Conservation (phyloP, 1,284 basidiomycete genomes). For the Tylopilus orsonianus region DNA sequence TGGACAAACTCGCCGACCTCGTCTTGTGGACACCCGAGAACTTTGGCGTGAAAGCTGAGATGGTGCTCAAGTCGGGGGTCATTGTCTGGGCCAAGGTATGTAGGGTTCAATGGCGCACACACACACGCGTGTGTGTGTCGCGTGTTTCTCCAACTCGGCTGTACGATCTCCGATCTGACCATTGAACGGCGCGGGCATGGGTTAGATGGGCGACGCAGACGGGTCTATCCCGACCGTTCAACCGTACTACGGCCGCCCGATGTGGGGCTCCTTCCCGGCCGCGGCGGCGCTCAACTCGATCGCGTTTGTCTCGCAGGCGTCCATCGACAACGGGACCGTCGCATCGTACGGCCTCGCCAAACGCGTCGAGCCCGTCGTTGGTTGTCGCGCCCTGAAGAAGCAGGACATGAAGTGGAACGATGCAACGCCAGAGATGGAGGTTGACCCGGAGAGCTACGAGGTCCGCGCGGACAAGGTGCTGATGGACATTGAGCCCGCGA, state of each 20-base stretch:
- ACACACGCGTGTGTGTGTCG: too few species aligned
- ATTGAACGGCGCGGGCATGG: background rate
- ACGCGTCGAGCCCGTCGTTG: conserved; percentile 71
- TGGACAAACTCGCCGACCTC: conserved; percentile 88
- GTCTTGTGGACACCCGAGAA: conserved; percentile 93
- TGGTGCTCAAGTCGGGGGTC: conserved; percentile 93
- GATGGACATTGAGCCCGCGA: conserved; percentile 78
- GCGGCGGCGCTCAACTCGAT: conserved; percentile 82
- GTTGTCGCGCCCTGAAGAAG: conserved; percentile 79
- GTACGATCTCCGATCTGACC: background rate
- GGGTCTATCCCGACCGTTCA: conserved; percentile 93
- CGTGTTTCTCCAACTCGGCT: too few species aligned
- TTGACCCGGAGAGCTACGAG: conserved; percentile 93
- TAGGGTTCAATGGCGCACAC: too few species aligned
- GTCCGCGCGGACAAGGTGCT: conserved; percentile 80
- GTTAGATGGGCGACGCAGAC: conserved; percentile 90
- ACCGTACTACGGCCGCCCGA: conserved; percentile 80
- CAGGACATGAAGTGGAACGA: conserved; percentile 94
- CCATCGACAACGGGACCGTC: conserved; percentile 64
- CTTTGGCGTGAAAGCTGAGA: conserved; percentile 90
- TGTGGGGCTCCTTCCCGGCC: conserved; percentile 82
- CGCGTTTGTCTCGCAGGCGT: conserved; percentile 81
- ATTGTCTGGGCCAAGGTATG: conserved; percentile 89
- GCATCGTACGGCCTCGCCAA: conserved; percentile 76
- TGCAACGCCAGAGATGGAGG: conserved; percentile 76